These are phyloP conservation scores for Medicago ruthenica DNA, from an alignment of 306 rosid species.

Conservation along the genomic window DNA sequence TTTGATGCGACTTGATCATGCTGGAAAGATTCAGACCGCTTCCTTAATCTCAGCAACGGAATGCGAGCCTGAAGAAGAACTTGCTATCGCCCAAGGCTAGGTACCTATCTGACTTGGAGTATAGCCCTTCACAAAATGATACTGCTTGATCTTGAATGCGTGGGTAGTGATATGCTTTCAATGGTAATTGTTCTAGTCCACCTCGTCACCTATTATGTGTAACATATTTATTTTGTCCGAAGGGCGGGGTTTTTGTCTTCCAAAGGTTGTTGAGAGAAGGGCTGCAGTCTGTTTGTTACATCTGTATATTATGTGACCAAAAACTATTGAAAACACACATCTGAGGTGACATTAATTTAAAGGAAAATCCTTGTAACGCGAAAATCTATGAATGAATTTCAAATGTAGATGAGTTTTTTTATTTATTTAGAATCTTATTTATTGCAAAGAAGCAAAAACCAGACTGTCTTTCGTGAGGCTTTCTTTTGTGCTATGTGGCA, in stretches of 20 bases:
- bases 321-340: conserved; percentile 6
- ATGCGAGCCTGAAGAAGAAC: conserved; percentile 58
- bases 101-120: conserved; percentile 19
- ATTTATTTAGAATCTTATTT: background rate
- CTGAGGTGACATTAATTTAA: background rate
- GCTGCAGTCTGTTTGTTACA: background rate
- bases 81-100: conserved; percentile 51
- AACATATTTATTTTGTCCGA: background rate
- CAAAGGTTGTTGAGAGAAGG: conserved; percentile 18
- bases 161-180: background rate
- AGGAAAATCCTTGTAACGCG: background rate
- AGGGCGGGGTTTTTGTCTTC: background rate
- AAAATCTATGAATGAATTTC: background rate
- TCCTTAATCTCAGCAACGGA: conserved; percentile 81
- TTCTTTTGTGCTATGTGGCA: background rate
- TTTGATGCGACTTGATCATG: conserved; percentile 86
- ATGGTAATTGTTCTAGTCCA: background rate
- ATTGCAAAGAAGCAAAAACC: background rate
- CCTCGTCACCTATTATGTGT: background rate
- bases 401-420: background rate
- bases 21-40: conserved; percentile 96
- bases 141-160: conserved; percentile 35
- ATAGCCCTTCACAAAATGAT: conserved; percentile 28
- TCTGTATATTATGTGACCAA: conserved; percentile 16
- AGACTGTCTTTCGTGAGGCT: background rate